Percentiles rank a stretch among this genome's conserved stretches.
phyloP scores from a whole-genome alignment of 2,329 filamentous ascomycete genomes.

The Aureobasidium pullulans region DNA sequence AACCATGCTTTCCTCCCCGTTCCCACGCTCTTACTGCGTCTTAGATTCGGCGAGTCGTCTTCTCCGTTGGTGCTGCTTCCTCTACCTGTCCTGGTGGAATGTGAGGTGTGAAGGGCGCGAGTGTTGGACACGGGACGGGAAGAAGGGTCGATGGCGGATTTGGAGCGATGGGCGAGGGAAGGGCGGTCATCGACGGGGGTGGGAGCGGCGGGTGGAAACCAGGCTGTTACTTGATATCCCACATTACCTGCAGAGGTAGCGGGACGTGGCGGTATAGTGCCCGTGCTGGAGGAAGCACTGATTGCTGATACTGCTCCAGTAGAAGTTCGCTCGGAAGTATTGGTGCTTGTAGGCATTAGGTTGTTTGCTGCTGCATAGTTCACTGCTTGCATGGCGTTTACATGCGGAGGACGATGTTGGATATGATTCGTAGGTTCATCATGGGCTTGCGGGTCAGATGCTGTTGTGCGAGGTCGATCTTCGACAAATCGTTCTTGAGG shows the following conservation, averaged over 20 bases:
- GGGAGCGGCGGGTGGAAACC: background rate
- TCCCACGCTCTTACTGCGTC: background rate
- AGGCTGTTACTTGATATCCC: slow-evolving; percentile 2
- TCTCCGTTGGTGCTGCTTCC: slow-evolving; percentile 9
- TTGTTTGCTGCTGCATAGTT: slow-evolving; percentile 13
- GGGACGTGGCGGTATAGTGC: background rate
- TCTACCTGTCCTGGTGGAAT: background rate
- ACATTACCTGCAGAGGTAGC: slow-evolving; percentile 18
- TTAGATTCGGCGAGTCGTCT: background rate
- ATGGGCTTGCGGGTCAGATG: background rate
- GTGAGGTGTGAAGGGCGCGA: background rate
- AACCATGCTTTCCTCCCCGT: slow-evolving; percentile 5
- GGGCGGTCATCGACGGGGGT: background rate
- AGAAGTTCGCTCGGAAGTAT: background rate
- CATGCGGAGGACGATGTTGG: slow-evolving; percentile 13
- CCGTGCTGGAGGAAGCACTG: background rate
- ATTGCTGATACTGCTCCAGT: background rate
- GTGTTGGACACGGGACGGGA: background rate
- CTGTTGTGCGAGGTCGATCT: slow-evolving; percentile 2
- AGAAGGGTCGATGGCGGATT: background rate
- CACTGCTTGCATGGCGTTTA: slow-evolving; percentile 14
- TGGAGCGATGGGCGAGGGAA: slow-evolving; percentile 24
- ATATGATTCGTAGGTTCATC: background rate
- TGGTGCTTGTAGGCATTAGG: background rate
- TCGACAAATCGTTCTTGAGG: background rate